phyloP scores from a whole-genome alignment of 2,329 filamentous ascomycete genomes.

The Epichloe scottii region DNA sequence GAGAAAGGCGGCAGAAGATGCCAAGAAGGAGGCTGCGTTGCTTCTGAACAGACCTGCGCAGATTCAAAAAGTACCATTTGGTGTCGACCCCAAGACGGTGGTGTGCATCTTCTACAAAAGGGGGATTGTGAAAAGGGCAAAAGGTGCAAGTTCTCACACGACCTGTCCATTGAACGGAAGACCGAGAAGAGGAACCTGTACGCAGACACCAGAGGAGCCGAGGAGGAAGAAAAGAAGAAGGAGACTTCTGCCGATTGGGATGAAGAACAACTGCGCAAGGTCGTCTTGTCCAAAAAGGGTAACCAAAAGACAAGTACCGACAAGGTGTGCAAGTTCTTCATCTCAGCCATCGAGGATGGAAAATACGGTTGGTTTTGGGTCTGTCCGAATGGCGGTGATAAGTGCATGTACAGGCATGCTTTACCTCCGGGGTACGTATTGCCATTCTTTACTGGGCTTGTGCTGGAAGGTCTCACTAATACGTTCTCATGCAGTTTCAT shows the following conservation, averaged over 20 bases:
- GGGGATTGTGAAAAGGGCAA: constrained; percentile 93
- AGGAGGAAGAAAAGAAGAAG: constrained; percentile 67
- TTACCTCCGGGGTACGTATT: constrained; percentile 76
- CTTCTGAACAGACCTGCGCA: constrained; percentile 87
- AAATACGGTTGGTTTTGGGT: constrained; percentile 99
- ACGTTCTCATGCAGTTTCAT: constrained; percentile 53
- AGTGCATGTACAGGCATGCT: constrained; percentile 98
- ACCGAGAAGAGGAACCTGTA: constrained; percentile 87
- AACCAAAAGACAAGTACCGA: constrained; percentile 93
- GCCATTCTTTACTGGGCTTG: neutral
- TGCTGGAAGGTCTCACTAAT: constrained; percentile 12
- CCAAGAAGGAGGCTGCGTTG: constrained; percentile 65
- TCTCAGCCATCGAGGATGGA: constrained; percentile 91
- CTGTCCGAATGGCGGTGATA: constrained; percentile 90
- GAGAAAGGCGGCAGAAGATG: constrained; percentile 80
- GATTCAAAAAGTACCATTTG: constrained; percentile 95
- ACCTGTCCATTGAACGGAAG: constrained; percentile 79
- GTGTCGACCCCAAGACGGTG: constrained; percentile 95
- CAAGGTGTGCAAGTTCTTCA: constrained; percentile 98
- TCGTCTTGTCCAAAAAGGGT: constrained; percentile 91
- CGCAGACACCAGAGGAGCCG: constrained; percentile 61
- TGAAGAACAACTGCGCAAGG: constrained; percentile 83
- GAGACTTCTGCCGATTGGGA: constrained; percentile 97
- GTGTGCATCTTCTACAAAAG: constrained; percentile 96
- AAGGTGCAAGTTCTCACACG: constrained; percentile 97